Evolutionary conservation across 192 early-diverging fungal genomes (phyloP), one percentile per base, ranked within the genome.

Genomic region (Piromyces finnis): DNA sequence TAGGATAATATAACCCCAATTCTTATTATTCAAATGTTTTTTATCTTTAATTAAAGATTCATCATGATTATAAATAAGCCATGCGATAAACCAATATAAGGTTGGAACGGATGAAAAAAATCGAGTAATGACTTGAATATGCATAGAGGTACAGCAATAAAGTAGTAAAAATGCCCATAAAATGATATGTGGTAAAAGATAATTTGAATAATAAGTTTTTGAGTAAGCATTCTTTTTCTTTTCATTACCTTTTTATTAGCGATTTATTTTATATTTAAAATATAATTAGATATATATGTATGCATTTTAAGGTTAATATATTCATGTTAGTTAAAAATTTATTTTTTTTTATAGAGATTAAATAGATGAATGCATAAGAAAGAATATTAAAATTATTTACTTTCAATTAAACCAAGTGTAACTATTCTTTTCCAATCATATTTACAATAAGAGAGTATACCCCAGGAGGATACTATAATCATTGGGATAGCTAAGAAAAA

Each of bases 121-220:
- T 5, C 96, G 87, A 18, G 91, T 92, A 41, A 95, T 93, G 7
- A 97, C 88, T 86, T 97, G 96, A n/a, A 97, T 88, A 80, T 97
- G 95, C 92, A 95, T 95, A 59, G 87, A 90, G 1, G 91, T 91
- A 15, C 87, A 80, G n/a, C 86, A 87, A 32, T 90, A 89, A 5
- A 90, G 16, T 0, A 94, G 82, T 78, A 96, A 80, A 15, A 89
- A 83, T 12, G 83, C 36, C 91, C 92, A 94, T 30, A 97, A 85
- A 41, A 93, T 92, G 36, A 94, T 86, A 78, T 91, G 88, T 13
- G 90, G 88, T 29, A 90, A 80, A 77, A 89, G 78, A n/a, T 77
- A 80, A 77, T 80, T 77, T 16, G 77, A 82, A 85, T 29, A 82
- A 68, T 30, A 30, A 18, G 51, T 36, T 17, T 29, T 51, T 28